Evolutionary conservation across 2,329 filamentous ascomycete species (phyloP).

Genomic region (Aureobasidium sp.): DNA sequence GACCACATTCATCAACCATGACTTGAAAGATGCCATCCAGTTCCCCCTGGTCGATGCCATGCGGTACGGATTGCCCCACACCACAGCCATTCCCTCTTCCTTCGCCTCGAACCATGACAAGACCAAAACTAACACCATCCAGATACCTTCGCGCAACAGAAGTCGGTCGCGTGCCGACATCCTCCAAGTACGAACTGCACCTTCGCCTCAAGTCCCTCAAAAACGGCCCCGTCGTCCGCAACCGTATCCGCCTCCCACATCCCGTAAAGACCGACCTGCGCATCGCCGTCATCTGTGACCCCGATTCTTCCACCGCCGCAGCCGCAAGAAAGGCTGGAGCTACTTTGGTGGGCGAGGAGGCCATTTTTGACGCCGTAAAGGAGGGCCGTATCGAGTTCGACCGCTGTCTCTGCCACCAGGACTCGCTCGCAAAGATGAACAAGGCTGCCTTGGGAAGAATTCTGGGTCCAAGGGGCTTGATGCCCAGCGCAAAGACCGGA

Average conservation of each 20-base stretch:
- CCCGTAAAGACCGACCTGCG: slow-evolving; percentile 80
- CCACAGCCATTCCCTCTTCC: not conserved
- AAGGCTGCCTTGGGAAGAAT: slow-evolving; percentile 73
- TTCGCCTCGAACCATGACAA: not conserved
- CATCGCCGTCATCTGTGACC: slow-evolving; percentile 86
- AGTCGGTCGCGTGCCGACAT: slow-evolving; percentile 67
- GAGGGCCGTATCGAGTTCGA: slow-evolving; percentile 78
- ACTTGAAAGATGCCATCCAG: slow-evolving; percentile 57
- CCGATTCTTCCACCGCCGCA: slow-evolving; percentile 62
- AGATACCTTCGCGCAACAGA: slow-evolving; percentile 89
- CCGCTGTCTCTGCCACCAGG: slow-evolving; percentile 73
- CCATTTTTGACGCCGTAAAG: slow-evolving; percentile 71
- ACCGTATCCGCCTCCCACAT: slow-evolving; percentile 78
- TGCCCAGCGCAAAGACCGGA: slow-evolving; percentile 81
- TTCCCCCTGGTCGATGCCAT: slow-evolving; percentile 88
- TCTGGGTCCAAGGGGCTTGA: slow-evolving; percentile 80
- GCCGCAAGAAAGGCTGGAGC: slow-evolving; percentile 74
- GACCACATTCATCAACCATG: slow-evolving; percentile 54
- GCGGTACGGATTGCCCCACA: slow-evolving; percentile 47
- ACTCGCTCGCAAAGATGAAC: slow-evolving; percentile 67
- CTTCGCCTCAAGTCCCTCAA: slow-evolving; percentile 75
- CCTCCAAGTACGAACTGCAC: slow-evolving; percentile 80
- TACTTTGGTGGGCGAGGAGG: slow-evolving; percentile 72
- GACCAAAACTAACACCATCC: slow-evolving; percentile 9
- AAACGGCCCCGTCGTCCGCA: slow-evolving; percentile 79